Evolutionary conservation across 257 asterid genomes (phyloP).

Genomic region (Osmanthus fragrans): DNA sequence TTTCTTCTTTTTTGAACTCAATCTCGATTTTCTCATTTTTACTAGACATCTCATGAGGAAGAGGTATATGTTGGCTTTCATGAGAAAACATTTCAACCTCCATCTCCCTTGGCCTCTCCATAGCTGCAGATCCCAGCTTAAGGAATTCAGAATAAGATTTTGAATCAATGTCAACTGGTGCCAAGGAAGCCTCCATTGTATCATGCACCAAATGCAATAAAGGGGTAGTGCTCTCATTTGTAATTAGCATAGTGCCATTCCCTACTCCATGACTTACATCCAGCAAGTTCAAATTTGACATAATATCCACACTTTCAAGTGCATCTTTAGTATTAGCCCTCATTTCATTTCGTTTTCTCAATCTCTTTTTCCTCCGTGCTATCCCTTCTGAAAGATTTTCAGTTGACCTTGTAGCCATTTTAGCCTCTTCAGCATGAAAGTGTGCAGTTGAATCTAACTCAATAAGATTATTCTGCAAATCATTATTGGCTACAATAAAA

Average conservation of each 20-base stretch:
- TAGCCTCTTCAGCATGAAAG: conserved; percentile 20
- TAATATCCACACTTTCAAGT: conserved; percentile 11
- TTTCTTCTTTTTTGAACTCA: conserved; percentile 18
- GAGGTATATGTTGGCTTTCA: conserved; percentile 16
- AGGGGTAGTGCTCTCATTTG: conserved; percentile 19
- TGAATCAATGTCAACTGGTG: conserved; percentile 12
- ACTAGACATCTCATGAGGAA: conserved; percentile 12
- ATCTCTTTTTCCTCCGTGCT: not conserved
- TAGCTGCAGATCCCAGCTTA: conserved; percentile 19
- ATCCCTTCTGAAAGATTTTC: conserved; percentile 26
- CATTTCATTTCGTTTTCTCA: not conserved
- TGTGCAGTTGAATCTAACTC: conserved; percentile 22
- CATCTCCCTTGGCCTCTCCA: conserved; percentile 22
- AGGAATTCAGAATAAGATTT: conserved; percentile 16
- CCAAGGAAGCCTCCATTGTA: conserved; percentile 15
- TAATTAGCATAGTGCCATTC: conserved; percentile 10
- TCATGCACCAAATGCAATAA: conserved; percentile 14
- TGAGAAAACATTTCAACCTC: conserved; percentile 20
- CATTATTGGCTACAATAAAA: conserved; percentile 18
- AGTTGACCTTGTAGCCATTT: conserved; percentile 25
- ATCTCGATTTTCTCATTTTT: conserved; percentile 16
- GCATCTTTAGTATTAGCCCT: not conserved
- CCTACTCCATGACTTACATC: conserved; percentile 29
- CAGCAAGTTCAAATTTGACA: conserved; percentile 30
- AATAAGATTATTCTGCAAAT: conserved; percentile 16